These are phyloP conservation scores for Volvariella volvacea DNA, from an alignment of 1,284 basidiomycete genomes.

Conservation along the genomic window DNA sequence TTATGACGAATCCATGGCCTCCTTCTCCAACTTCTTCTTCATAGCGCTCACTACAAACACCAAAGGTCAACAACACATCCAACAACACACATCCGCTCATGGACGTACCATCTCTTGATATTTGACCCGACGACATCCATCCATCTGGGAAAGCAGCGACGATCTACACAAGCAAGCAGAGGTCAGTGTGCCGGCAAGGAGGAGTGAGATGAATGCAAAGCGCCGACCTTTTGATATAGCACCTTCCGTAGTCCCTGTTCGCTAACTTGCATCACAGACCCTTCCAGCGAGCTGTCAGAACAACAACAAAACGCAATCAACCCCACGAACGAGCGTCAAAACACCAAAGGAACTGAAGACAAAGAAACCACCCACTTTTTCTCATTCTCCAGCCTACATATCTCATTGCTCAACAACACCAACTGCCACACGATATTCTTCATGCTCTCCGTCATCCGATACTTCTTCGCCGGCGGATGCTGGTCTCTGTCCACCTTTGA, in stretches of 20 bases:
- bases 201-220: background rate
- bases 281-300: slow-evolving; percentile 50
- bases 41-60: slow-evolving; percentile 58
- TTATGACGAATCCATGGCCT: slow-evolving; percentile 39
- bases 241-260: slow-evolving; percentile 73
- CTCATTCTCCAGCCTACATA: slow-evolving; percentile 75
- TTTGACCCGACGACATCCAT: slow-evolving; percentile 62
- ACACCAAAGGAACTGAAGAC: background rate
- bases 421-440: slow-evolving; percentile 72
- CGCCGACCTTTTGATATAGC: slow-evolving; percentile 69
- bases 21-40: slow-evolving; percentile 69
- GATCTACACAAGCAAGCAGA: slow-evolving; percentile 32
- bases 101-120: slow-evolving; percentile 45
- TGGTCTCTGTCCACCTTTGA: slow-evolving; percentile 30
- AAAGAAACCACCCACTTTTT: slow-evolving; percentile 55
- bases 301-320: slow-evolving; percentile 4
- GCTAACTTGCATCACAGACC: slow-evolving; percentile 60
- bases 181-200: background rate
- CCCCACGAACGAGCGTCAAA: background rate
- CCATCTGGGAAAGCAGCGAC: slow-evolving; percentile 70
- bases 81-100: too few species aligned
- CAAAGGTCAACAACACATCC: background rate
- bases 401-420: slow-evolving; percentile 74
- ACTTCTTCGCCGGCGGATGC: slow-evolving; percentile 65
- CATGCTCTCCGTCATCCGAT: slow-evolving; percentile 69